These are phyloP conservation scores for Mortierella sp. DNA, from an alignment of 371 early-diverging fungal species.

Conservation along the genomic window DNA sequence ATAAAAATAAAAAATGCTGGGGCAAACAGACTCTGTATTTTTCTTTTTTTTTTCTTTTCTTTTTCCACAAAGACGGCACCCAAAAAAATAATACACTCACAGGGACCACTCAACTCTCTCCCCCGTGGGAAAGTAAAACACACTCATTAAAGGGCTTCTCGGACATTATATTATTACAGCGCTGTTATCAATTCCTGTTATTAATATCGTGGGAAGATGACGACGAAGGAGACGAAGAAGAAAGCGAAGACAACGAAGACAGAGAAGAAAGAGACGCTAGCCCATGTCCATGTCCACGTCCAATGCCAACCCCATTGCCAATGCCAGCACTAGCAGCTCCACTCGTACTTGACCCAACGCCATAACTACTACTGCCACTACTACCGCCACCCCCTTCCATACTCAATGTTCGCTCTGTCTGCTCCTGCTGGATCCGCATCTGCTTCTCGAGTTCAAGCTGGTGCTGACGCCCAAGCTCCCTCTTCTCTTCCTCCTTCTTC, in stretches of 20 bases:
- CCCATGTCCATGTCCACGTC: too few species aligned
- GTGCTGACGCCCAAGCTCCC: conserved; percentile 25
- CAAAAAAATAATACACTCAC: neutral
- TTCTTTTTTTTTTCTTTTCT: neutral
- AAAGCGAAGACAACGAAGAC: too few species aligned
- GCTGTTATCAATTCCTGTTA: neutral
- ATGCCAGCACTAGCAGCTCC: too few species aligned
- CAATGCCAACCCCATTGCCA: too few species aligned
- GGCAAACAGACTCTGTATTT: neutral
- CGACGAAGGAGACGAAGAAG: too few species aligned
- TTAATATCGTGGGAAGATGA: neutral
- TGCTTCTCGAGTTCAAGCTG: conserved; percentile 41
- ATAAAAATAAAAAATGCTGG: neutral
- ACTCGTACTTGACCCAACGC: too few species aligned
- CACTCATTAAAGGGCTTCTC: neutral
- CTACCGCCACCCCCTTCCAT: neutral
- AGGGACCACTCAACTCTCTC: neutral
- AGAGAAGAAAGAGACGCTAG: too few species aligned
- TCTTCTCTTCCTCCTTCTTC: conserved; percentile 14
- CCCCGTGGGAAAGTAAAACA: conserved; percentile 10
- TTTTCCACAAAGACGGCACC: neutral
- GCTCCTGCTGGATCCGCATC: conserved; percentile 41
- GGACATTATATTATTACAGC: too few species aligned
- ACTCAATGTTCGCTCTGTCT: conserved; percentile 6
- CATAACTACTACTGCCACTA: neutral